Evolutionary conservation across 2,329 filamentous ascomycete genomes (phyloP).

Genomic region (Ophiognomonia clavigignenti-juglandacearum): DNA sequence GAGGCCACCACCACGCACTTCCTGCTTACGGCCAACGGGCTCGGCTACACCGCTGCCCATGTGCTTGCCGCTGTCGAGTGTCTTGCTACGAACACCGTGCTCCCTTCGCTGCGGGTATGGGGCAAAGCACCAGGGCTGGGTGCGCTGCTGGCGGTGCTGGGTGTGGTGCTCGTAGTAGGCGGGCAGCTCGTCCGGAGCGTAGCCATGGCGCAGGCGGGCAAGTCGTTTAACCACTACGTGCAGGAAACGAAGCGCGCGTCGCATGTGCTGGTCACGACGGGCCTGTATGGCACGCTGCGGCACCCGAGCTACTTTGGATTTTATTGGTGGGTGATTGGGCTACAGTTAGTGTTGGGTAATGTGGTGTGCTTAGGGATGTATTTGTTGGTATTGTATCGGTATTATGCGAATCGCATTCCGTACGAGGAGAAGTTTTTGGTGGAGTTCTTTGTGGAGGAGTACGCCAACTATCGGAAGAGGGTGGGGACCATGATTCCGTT

Average conservation of each 20-base stretch:
- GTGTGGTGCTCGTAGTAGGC: slow-evolving; percentile 56
- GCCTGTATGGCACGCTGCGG: slow-evolving; percentile 69
- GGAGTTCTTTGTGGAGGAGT: slow-evolving; percentile 79
- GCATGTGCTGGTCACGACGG: slow-evolving; percentile 75
- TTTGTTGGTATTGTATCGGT: slow-evolving; percentile 71
- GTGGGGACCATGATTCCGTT: slow-evolving; percentile 81
- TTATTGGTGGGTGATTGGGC: slow-evolving; percentile 97
- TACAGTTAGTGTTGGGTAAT: slow-evolving; percentile 87
- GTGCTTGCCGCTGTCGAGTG: slow-evolving; percentile 69
- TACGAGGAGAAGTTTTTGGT: slow-evolving; percentile 76
- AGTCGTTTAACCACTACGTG: slow-evolving; percentile 87
- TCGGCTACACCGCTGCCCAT: slow-evolving; percentile 79
- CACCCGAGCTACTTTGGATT: slow-evolving; percentile 98
- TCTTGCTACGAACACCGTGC: slow-evolving; percentile 52
- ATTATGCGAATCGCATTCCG: slow-evolving; percentile 70
- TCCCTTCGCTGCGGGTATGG: slow-evolving; percentile 40
- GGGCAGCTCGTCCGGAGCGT: slow-evolving; percentile 74
- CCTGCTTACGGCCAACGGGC: slow-evolving; percentile 79
- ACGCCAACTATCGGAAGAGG: slow-evolving; percentile 64
- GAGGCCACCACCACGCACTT: slow-evolving; percentile 70
- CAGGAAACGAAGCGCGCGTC: slow-evolving; percentile 62
- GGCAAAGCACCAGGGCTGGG: slow-evolving; percentile 39
- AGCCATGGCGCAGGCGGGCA: slow-evolving; percentile 84
- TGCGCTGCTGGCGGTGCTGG: slow-evolving; percentile 44
- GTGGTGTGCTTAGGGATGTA: slow-evolving; percentile 71